Evolutionary conservation across 176 grass and related monocot genomes (phyloP).

Genomic region (Phoenix dactylifera): DNA sequence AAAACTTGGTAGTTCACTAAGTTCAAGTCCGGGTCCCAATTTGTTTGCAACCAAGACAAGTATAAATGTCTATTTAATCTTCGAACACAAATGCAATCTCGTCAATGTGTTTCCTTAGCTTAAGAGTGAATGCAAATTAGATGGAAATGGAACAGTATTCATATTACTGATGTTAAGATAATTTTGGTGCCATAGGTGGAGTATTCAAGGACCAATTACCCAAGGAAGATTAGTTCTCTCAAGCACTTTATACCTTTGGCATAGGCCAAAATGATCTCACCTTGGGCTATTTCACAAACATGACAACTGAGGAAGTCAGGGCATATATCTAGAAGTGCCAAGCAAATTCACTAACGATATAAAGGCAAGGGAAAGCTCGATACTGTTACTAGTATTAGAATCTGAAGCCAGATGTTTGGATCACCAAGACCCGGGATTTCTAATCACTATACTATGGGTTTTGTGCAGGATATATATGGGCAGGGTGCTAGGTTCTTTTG

Average conservation of each 20-base stretch:
- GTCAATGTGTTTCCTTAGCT: no score
- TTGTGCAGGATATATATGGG: slow-evolving; percentile 36
- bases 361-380: slow-evolving; percentile 27
- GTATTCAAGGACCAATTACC: slow-evolving; percentile 58
- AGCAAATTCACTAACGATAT: slow-evolving; percentile 45
- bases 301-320: slow-evolving; percentile 48
- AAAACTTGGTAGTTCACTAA: slow-evolving; percentile 75
- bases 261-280: slow-evolving; percentile 98
- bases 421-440: no score
- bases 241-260: slow-evolving; percentile 85
- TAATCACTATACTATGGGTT: not conserved
- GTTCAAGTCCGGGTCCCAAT: slow-evolving; percentile 31
- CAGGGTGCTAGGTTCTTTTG: slow-evolving; percentile 73
- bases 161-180: no score
- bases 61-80: no score
- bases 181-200: slow-evolving; percentile 24
- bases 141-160: no score
- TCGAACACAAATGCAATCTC: no score
- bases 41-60: no score
- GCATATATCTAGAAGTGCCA: slow-evolving; percentile 60
- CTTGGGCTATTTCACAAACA: slow-evolving; percentile 54
- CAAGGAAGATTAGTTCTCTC: slow-evolving; percentile 60
- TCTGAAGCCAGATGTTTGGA: no score
- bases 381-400: no score
- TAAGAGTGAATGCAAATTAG: no score